Evolutionary conservation across 208 protist genomes (phyloP).

Genomic region (Leishmania guyanensis): DNA sequence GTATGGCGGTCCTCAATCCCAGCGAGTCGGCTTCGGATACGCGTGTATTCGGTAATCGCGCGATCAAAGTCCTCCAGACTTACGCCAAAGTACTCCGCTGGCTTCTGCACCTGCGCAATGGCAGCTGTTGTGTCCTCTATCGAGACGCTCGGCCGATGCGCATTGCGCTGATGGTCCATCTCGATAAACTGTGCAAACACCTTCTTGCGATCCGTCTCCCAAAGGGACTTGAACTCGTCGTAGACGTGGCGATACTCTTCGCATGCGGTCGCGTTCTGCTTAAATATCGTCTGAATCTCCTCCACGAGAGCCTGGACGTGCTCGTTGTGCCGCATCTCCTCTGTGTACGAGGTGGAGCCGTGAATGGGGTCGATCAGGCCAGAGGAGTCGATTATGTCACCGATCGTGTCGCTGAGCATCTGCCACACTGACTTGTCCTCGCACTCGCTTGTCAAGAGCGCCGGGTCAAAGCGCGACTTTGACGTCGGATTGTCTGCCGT

Average conservation of each 20-base stretch:
- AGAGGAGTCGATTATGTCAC: conserved; percentile 59
- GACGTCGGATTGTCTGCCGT: conserved; percentile 40
- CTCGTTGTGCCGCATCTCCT: conserved; percentile 64
- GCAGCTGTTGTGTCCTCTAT: conserved; percentile 44
- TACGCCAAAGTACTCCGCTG: conserved; percentile 90
- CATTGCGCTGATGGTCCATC: conserved; percentile 34
- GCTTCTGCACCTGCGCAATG: conserved; percentile 34
- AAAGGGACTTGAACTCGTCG: conserved; percentile 93
- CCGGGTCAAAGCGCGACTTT: conserved; percentile 81
- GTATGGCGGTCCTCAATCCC: conserved; percentile 89
- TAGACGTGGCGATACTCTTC: conserved; percentile 84
- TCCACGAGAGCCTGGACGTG: conserved; percentile 59
- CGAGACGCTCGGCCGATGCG: conserved; percentile 41
- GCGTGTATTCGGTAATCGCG: conserved; percentile 93
- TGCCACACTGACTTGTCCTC: conserved; percentile 55
- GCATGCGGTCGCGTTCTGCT: conserved; percentile 78
- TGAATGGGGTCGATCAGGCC: conserved; percentile 65
- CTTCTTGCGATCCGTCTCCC: conserved; percentile 89
- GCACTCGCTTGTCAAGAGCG: conserved; percentile 32
- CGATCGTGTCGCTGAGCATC: conserved; percentile 67
- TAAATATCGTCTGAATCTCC: conserved; percentile 76
- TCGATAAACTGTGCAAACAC: conserved; percentile 89
- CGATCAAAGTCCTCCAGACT: conserved; percentile 93
- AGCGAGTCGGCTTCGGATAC: conserved; percentile 77
- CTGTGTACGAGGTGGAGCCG: conserved; percentile 44